phyloP scores from a whole-genome alignment of 1,284 basidiomycete genomes.

The Ceratobasidium sp. region DNA sequence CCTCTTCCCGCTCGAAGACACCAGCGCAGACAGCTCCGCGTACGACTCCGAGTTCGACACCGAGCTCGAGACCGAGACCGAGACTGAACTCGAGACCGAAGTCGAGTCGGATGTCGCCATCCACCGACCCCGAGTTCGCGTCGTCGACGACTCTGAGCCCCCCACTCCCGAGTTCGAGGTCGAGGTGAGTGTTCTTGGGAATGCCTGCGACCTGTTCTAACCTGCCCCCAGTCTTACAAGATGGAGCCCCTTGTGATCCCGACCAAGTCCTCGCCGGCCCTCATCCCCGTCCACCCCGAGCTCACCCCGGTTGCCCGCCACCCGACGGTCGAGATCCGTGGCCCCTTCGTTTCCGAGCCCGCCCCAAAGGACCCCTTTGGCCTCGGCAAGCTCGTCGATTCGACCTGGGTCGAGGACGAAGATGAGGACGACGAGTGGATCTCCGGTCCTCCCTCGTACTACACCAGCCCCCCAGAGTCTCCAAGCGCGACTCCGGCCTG shows the following conservation, averaged over 20 bases:
- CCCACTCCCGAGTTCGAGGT: slow-evolving; percentile 27
- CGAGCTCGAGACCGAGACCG: slow-evolving; percentile 28
- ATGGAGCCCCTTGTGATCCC: slow-evolving; percentile 21
- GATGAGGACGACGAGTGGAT: slow-evolving; percentile 37
- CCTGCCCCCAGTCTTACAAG: slow-evolving; percentile 14
- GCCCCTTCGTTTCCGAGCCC: not conserved
- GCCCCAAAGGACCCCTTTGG: slow-evolving; percentile 8
- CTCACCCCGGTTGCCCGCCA: slow-evolving; percentile 18
- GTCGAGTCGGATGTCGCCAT: slow-evolving; percentile 32
- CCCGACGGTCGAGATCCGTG: slow-evolving; percentile 1
- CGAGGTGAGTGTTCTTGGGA: slow-evolving; percentile 1
- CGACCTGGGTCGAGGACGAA: slow-evolving; percentile 19
- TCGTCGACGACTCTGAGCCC: slow-evolving; percentile 29
- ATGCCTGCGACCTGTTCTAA: not conserved
- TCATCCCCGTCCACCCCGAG: slow-evolving; percentile 27
- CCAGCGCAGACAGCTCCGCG: not conserved
- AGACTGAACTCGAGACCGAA: slow-evolving; percentile 33
- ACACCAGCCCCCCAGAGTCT: slow-evolving; percentile 17
- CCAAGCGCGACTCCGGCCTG: not conserved
- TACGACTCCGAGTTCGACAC: slow-evolving; percentile 34
- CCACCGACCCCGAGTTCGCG: slow-evolving; percentile 15
- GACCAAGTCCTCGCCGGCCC: not conserved
- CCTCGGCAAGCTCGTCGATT: slow-evolving; percentile 27
- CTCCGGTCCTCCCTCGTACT: slow-evolving; percentile 35
- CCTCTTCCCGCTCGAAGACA: not conserved